Evolutionary conservation across 441 rosid genomes (phyloP).

Genomic region (Croton setiger): DNA sequence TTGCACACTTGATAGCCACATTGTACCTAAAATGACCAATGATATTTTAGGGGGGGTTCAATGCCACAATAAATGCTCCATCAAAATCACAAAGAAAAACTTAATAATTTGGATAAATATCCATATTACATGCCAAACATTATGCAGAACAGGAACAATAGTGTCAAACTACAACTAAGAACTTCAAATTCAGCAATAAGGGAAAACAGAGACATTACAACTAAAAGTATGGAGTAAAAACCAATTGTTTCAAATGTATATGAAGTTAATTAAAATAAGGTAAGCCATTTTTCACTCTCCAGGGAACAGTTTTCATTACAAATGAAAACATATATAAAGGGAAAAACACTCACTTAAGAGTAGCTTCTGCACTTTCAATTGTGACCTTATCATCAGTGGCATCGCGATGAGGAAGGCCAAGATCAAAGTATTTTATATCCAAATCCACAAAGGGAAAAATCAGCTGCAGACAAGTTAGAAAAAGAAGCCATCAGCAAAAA

Average conservation of each 20-base stretch:
- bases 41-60: not conserved
- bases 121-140: not conserved
- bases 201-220: not conserved
- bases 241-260: not conserved
- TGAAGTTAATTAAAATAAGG: not conserved
- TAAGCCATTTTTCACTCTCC: not conserved
- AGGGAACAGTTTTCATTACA: not conserved
- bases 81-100: not conserved
- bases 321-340: not conserved
- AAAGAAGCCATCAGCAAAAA: not conserved
- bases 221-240: no score
- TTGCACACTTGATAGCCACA: conserved; percentile 95
- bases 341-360: conserved; percentile 51
- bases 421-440: conserved; percentile 97
- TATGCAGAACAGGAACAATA: not conserved
- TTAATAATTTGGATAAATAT: not conserved
- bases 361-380: conserved; percentile 89
- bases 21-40: conserved; percentile 54
- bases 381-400: conserved; percentile 94
- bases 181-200: not conserved
- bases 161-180: not conserved
- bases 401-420: conserved; percentile 88
- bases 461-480: conserved; percentile 42
- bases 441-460: conserved; percentile 80
- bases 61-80: conserved; percentile 8